Conservation (phyloP, 768 basidiomycete species). For the Russula abietina region DNA sequence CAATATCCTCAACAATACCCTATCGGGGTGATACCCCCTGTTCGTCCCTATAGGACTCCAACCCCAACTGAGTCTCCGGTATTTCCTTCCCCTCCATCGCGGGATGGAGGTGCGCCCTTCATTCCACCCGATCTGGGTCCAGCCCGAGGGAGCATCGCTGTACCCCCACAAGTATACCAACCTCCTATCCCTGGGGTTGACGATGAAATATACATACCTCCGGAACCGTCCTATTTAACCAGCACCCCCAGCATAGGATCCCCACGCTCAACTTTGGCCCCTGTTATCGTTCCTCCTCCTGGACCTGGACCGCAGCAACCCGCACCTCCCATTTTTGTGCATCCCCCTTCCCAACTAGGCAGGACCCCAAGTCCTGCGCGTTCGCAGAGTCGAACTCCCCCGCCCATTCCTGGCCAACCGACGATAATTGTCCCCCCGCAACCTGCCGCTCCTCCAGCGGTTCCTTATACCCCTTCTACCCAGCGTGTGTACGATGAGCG, state of each 20-base stretch:
- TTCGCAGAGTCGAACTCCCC: neutral
- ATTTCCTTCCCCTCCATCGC: slow-evolving; percentile 14
- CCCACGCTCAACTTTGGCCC: slow-evolving; percentile 1
- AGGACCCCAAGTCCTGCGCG: slow-evolving; percentile 1
- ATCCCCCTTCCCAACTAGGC: slow-evolving; percentile 1
- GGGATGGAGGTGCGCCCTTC: neutral
- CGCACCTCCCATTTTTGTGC: slow-evolving; percentile 3
- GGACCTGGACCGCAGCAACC: neutral
- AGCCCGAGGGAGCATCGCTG: neutral
- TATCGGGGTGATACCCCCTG: neutral
- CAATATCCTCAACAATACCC: neutral
- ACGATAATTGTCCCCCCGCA: slow-evolving; percentile 14
- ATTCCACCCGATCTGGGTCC: neutral
- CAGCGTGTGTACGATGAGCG: neutral
- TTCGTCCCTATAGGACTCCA: slow-evolving; percentile 7
- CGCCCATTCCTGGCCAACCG: neutral
- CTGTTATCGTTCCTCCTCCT: slow-evolving; percentile 8
- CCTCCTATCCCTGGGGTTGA: slow-evolving; percentile 15
- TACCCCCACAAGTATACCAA: slow-evolving; percentile 10
- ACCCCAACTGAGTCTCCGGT: slow-evolving; percentile 12
- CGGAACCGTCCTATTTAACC: slow-evolving; percentile 6
- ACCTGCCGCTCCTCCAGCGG: neutral
- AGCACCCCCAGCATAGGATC: neutral
- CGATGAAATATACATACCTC: slow-evolving; percentile 5
- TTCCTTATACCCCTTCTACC: neutral